phyloP scores from a whole-genome alignment of 495 filamentous ascomycete species.

The Hapsidospora chrysogenum region DNA sequence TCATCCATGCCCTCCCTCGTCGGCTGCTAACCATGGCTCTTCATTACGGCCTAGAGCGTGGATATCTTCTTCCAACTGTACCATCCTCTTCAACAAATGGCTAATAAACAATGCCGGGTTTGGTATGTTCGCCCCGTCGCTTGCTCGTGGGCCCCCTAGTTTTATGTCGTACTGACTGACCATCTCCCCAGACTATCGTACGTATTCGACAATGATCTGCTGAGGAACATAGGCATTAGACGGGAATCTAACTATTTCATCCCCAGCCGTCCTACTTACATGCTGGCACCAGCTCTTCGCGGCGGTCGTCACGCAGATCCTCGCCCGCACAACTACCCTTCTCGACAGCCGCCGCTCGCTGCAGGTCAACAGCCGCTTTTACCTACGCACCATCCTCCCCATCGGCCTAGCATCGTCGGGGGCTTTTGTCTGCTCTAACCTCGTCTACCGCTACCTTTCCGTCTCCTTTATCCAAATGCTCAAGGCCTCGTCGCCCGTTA shows the following conservation, averaged over 20 bases:
- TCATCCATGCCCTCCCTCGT: neutral
- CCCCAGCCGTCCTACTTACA: slow-evolving; percentile 40
- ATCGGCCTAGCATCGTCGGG: slow-evolving; percentile 59
- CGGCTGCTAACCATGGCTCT: neutral
- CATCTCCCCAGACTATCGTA: slow-evolving; percentile 21
- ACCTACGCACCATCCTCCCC: slow-evolving; percentile 55
- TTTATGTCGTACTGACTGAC: too few species aligned
- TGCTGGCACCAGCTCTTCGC: slow-evolving; percentile 66
- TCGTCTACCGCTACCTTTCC: slow-evolving; percentile 57
- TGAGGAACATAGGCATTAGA: too few species aligned
- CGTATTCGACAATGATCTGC: slow-evolving; percentile 3
- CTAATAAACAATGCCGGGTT: slow-evolving; percentile 62
- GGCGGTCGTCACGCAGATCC: slow-evolving; percentile 53
- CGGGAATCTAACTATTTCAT: neutral
- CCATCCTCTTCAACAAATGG: slow-evolving; percentile 93
- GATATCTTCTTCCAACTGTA: slow-evolving; percentile 74
- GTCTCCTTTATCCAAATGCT: slow-evolving; percentile 76
- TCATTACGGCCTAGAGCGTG: slow-evolving; percentile 56
- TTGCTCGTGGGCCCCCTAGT: neutral
- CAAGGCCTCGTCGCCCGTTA: slow-evolving; percentile 56
- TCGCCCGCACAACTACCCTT: slow-evolving; percentile 48
- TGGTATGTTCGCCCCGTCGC: slow-evolving; percentile 36
- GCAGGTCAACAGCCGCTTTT: slow-evolving; percentile 51
- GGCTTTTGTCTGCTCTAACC: slow-evolving; percentile 55
- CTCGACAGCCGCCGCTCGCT: slow-evolving; percentile 52